Percentiles rank a stretch among this genome's conserved stretches.
Conservation (phyloP, 495 filamentous ascomycete species). For the Penicillium waksmanii region DNA sequence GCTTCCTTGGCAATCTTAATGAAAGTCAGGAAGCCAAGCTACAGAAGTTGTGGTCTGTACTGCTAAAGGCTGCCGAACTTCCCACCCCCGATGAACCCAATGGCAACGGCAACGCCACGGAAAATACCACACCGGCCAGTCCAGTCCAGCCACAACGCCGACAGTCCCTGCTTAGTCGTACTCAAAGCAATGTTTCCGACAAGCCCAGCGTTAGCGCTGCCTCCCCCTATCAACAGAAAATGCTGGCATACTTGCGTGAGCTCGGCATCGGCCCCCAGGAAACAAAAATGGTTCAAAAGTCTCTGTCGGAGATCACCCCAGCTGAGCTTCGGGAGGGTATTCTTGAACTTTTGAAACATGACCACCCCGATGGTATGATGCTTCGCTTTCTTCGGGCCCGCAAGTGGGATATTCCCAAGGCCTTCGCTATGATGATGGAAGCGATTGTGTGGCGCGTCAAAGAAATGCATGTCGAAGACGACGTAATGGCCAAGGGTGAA, state of each 20-base stretch:
- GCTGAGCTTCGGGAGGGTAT: conserved; percentile 74
- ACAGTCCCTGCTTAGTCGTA: conserved; percentile 30
- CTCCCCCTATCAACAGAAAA: conserved; percentile 22
- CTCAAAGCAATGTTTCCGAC: conserved; percentile 32
- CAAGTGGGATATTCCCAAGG: conserved; percentile 92
- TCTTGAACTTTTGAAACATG: conserved; percentile 87
- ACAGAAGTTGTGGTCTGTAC: conserved; percentile 76
- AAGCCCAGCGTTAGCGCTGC: conserved; percentile 20
- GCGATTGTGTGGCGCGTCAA: conserved; percentile 86
- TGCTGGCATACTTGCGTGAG: conserved; percentile 29
- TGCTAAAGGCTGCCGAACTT: conserved; percentile 72
- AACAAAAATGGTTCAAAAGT: conserved; percentile 34
- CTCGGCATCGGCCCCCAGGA: conserved; percentile 31
- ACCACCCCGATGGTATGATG: conserved; percentile 88
- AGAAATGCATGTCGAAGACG: conserved; percentile 81
- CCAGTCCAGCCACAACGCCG: conserved; percentile 27
- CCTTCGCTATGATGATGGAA: conserved; percentile 86
- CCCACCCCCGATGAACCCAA: conserved; percentile 21
- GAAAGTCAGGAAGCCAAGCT: conserved; percentile 81
- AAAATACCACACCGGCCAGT: conserved; percentile 13
- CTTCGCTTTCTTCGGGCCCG: conserved; percentile 88
- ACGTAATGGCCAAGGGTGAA: conserved; percentile 79
- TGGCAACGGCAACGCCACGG: conserved; percentile 9
- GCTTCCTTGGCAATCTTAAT: conserved; percentile 82
- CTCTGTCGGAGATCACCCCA: conserved; percentile 53